Evolutionary conservation across 192 early-diverging fungal genomes (phyloP).

Genomic region (Podila epicladia): DNA sequence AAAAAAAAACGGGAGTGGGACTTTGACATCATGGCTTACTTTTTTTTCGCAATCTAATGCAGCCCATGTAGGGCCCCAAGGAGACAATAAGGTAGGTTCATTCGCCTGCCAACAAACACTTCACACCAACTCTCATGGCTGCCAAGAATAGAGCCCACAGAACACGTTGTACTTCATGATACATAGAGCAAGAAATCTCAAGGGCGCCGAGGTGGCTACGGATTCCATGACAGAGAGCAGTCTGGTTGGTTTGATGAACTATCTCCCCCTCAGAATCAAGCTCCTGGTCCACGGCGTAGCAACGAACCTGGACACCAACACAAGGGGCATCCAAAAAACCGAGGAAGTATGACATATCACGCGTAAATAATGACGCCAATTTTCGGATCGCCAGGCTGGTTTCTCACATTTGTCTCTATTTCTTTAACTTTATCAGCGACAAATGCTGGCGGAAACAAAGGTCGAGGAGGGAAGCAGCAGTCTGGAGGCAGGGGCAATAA

Average conservation of each 20-base stretch:
- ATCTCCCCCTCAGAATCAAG: not conserved
- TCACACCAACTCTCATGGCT: not conserved
- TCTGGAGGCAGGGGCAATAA: conserved; percentile 1
- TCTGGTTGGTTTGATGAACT: not conserved
- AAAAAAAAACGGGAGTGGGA: not conserved
- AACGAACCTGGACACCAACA: not conserved
- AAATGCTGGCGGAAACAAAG: not conserved
- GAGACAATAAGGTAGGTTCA: not conserved
- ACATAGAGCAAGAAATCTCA: too few species aligned
- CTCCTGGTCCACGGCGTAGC: not conserved
- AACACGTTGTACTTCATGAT: too few species aligned
- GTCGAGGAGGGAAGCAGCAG: not conserved
- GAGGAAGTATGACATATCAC: too few species aligned
- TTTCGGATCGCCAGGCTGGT: too few species aligned
- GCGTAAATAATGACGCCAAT: too few species aligned
- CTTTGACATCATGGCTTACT: not conserved
- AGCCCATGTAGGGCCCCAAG: not conserved
- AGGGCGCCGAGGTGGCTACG: too few species aligned
- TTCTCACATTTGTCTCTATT: too few species aligned
- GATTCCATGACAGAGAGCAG: not conserved
- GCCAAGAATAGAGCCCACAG: not conserved
- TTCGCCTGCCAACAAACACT: not conserved
- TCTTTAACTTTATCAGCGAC: too few species aligned
- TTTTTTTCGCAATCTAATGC: not conserved
- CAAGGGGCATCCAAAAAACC: not conserved